These are phyloP conservation scores for Pugionium cornutum DNA, from an alignment of 345 rosid species.

Conservation along the genomic window DNA sequence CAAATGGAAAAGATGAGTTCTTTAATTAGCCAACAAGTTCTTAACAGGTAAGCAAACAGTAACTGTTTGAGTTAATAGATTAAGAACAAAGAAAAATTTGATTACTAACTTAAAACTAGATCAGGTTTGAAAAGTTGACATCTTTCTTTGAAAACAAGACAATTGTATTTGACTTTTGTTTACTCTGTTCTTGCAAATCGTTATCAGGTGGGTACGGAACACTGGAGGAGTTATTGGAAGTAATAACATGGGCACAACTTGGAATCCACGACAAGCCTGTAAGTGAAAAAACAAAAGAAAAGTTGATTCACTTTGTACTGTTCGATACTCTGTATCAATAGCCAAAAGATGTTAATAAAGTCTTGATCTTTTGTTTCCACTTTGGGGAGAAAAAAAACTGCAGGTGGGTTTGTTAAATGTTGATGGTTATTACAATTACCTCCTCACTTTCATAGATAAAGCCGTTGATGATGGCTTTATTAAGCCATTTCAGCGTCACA, in stretches of 20 bases:
- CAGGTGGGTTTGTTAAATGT: constrained; percentile 97
- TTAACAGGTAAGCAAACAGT: constrained; percentile 1
- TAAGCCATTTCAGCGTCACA: constrained; percentile 77
- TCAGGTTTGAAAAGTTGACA: constrained; percentile 7
- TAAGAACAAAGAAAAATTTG: neutral
- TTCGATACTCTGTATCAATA: constrained; percentile 20
- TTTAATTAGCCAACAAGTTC: neutral
- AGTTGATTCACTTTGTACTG: constrained; percentile 14
- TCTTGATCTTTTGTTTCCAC: constrained; percentile 21
- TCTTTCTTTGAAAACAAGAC: constrained; percentile 20
- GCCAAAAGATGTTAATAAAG: constrained; percentile 11
- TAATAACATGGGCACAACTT: constrained; percentile 92
- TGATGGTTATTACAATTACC: constrained; percentile 86
- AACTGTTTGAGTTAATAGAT: neutral
- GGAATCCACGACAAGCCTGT: constrained; percentile 98
- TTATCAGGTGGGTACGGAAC: constrained; percentile 92
- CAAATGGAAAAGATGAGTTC: neutral
- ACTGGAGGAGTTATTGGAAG: constrained; percentile 82
- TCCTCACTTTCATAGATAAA: constrained; percentile 85
- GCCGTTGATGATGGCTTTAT: constrained; percentile 99
- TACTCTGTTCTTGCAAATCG: constrained; percentile 22
- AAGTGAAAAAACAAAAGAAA: constrained; percentile 20
- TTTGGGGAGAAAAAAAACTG: constrained; percentile 15
- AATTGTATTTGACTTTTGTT: neutral
- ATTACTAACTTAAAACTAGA: constrained; percentile 14